These are phyloP conservation scores for Psilocybe sp. DNA, from an alignment of 768 basidiomycete genomes.

Conservation along the genomic window DNA sequence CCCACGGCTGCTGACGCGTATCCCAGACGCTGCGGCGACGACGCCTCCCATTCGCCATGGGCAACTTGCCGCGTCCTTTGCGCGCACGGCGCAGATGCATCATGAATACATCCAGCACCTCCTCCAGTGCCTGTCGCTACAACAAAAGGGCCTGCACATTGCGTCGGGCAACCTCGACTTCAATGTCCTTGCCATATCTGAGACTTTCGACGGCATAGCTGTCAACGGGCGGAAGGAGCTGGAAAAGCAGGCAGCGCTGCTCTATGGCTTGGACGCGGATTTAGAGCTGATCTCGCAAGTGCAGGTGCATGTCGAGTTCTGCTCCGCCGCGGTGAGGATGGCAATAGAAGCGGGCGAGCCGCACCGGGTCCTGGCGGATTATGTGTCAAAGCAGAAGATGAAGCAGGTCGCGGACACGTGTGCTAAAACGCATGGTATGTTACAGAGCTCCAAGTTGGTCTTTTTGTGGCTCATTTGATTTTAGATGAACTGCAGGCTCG, in stretches of 20 bases:
- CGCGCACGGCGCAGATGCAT: constrained; percentile 61
- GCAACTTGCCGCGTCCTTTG: constrained; percentile 63
- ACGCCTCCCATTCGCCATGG: constrained; percentile 74
- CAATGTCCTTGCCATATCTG: constrained; percentile 66
- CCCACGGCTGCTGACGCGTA: constrained; percentile 2
- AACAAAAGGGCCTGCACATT: constrained; percentile 69
- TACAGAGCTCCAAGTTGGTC: not conserved
- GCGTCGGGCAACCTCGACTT: constrained; percentile 72
- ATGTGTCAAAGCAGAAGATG: constrained; percentile 80
- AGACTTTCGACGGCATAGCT: constrained; percentile 66
- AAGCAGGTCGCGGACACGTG: constrained; percentile 74
- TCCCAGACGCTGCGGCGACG: constrained; percentile 53
- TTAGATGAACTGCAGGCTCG: constrained; percentile 58
- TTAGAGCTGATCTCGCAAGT: constrained; percentile 67
- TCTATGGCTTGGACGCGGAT: constrained; percentile 67
- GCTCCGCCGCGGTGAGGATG: constrained; percentile 62
- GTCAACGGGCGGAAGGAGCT: constrained; percentile 59
- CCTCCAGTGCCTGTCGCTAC: constrained; percentile 53
- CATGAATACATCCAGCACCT: constrained; percentile 57
- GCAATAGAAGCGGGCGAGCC: constrained; percentile 71
- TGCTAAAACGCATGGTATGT: constrained; percentile 63
- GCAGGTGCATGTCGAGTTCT: constrained; percentile 70
- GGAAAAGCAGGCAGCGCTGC: constrained; percentile 59
- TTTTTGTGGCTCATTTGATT: not conserved
- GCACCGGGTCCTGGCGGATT: constrained; percentile 72